Base-by-base conservation (phyloP, 345 rosid genomes). In the Syzygium grande region DNA sequence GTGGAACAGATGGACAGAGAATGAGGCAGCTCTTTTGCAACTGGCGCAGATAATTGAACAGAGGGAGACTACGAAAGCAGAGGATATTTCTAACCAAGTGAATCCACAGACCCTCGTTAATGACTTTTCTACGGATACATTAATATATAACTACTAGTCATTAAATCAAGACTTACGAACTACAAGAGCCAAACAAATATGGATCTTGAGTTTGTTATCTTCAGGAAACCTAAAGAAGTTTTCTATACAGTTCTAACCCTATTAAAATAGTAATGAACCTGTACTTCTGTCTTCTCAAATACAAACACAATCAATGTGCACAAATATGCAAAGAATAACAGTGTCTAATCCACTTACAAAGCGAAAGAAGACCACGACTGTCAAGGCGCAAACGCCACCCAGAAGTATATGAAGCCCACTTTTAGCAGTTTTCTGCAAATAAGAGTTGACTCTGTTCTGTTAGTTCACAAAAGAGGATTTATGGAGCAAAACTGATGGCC, bases 331-430 rank as follows among this genome's bases (percentile, higher is more conserved):
- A 85, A 58, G 17, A 30, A 34, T 30, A 54, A 54, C 27, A 21
- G 29, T 30, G 54, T 16, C 59, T 23, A 27, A 27, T 29, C 61
- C 85, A 92, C 99, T 96, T 91, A 97, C 99, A 88, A 97, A 95
- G 90, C 99, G 97, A 90, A 97, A 95, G 95, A 95, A 93, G 93
- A 97, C 92, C 88, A 97, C 99, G 54, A 95, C 93, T 27, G 97
- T 92, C 89, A 97, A 89, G 89, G 99, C 99, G 89, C 99, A 96
- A 46, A 97, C 89, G 84, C 99, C 99, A 86, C 98, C 98, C 63
- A 96, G 93, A 86, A 97, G 99, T 85, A 97, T 95, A 87, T 95
- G 98, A 91, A 96, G 97, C 91, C 99, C 99, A 84, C 96, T 97
- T 91, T 29, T 95, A 25, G 99, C 99, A 68, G 98, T 96, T 94